A percentile compares a stretch with the other conserved stretches of the same genome.
These are phyloP conservation scores for Coemansia sp. DNA, from an alignment of 192 early-diverging fungal genomes.

Conservation along the genomic window DNA sequence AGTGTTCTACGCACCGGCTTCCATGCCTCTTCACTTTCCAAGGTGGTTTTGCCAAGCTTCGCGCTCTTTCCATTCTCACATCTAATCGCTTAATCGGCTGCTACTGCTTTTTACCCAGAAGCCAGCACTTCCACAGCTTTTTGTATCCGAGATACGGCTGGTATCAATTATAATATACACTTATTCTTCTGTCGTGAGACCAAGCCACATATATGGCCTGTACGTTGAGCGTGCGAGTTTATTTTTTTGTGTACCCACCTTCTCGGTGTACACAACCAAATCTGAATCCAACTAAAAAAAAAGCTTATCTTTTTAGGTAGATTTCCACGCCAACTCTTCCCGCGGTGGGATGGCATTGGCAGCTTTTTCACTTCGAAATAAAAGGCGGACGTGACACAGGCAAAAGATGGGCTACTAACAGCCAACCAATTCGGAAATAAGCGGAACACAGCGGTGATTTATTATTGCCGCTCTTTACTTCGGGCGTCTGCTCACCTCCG, in stretches of 20 bases:
- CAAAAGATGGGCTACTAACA: not conserved
- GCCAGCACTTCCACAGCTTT: too few relatives aligned
- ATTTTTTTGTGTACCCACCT: not conserved
- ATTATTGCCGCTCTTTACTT: not conserved
- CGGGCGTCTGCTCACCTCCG: not conserved
- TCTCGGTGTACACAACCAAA: not conserved
- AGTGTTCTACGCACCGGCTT: too few relatives aligned
- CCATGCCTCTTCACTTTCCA: too few relatives aligned
- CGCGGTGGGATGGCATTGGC: not conserved
- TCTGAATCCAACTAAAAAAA: not conserved
- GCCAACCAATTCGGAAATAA: not conserved
- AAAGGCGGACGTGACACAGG: not conserved
- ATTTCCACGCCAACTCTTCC: not conserved
- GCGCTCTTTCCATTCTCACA: too few relatives aligned
- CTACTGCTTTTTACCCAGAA: too few relatives aligned
- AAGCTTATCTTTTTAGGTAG: not conserved
- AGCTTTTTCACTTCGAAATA: not conserved
- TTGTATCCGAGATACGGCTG: too few relatives aligned
- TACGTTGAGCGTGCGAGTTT: not conserved
- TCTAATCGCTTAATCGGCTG: too few relatives aligned
- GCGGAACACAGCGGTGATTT: not conserved
- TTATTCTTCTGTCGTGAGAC: not conserved
- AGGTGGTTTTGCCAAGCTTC: too few relatives aligned
- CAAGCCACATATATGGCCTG: not conserved
- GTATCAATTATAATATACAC: too few relatives aligned